Evolutionary conservation across 495 filamentous ascomycete genomes (phyloP).

Genomic region (Penicillium tannophilum): DNA sequence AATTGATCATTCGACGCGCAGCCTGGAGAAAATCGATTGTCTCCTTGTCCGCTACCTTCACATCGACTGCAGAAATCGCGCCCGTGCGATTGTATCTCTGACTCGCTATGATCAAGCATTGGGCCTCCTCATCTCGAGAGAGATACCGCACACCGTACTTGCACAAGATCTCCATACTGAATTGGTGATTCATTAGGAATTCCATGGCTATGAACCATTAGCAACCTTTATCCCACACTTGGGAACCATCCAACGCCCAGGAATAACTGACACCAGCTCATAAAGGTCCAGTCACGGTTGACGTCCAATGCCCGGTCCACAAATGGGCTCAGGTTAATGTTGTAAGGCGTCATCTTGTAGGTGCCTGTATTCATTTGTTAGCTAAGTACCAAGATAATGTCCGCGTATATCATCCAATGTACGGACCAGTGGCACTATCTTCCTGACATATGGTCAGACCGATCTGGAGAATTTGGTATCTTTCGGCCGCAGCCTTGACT

Average conservation of each 20-base stretch:
- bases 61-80: conserved; percentile 40
- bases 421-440: conserved; percentile 46
- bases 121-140: conserved; percentile 62
- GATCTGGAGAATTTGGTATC: conserved; percentile 74
- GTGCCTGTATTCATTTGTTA: conserved; percentile 34
- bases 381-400: background rate
- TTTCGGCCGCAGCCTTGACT: conserved; percentile 64
- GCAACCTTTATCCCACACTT: background rate
- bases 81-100: conserved; percentile 37
- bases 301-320: conserved; percentile 50
- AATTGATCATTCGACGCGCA: conserved; percentile 50
- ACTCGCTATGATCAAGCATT: conserved; percentile 32
- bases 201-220: conserved; percentile 49
- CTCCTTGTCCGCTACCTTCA: conserved; percentile 56
- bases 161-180: conserved; percentile 61
- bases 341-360: conserved; percentile 69
- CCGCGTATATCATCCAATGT: background rate
- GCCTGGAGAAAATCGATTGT: conserved; percentile 57
- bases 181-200: conserved; percentile 64
- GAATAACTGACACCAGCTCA: conserved; percentile 48
- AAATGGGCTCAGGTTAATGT: conserved; percentile 63
- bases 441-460: conserved; percentile 69
- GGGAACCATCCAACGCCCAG: background rate
- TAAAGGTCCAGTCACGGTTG: conserved; percentile 56
- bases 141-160: conserved; percentile 67